Evolutionary conservation across 345 rosid genomes (phyloP), one percentile per base, ranked within the genome.

Genomic region (Aegle marmelos): DNA sequence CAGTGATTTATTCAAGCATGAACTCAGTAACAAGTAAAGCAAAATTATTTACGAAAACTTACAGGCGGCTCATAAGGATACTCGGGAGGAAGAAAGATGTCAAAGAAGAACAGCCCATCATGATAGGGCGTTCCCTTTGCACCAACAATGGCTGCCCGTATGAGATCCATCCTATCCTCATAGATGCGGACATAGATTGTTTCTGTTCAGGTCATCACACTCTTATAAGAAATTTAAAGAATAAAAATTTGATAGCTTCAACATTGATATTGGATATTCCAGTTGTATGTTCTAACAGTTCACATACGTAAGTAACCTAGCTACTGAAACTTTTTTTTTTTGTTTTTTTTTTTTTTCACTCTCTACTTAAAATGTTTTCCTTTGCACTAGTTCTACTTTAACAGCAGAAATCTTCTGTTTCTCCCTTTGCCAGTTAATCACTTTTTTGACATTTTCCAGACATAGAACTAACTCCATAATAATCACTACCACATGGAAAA

Each of bases 31-130:
- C 19, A 68, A 75, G 19, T 33, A 53, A 57, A 70, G 34, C 62
- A 70, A 76, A 70, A 13, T 73, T 28, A 74, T 41, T 72, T 7
- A 70, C 13, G 56, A 77, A 39, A 72, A 86, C 97, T 89, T 81
- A 96, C 98, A 61, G 99, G 99, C 57, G 99, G 97, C 76, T 87
- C 95, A 41, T 87, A 76, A 31, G 99, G 99, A 86, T 91, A 96
- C 61, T 90, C 94, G 10, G 95, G 87, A 22, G 98, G 97, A 75
- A 96, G 90, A 76, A 88, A 82, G 58, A 96, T 87, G 85, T 96
- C 99, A 48, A 96, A 96, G 76, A 96, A 92, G 93, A 94, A 96
- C 16, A 96, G 90, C 30, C 98, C 99, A 7, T 96, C 91, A 2
- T 93, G 94, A 83, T 96, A 96, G 8, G 98, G 99, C 34, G 97